Base-by-base conservation (phyloP, 768 basidiomycete species). In the Amanita muscaria region DNA sequence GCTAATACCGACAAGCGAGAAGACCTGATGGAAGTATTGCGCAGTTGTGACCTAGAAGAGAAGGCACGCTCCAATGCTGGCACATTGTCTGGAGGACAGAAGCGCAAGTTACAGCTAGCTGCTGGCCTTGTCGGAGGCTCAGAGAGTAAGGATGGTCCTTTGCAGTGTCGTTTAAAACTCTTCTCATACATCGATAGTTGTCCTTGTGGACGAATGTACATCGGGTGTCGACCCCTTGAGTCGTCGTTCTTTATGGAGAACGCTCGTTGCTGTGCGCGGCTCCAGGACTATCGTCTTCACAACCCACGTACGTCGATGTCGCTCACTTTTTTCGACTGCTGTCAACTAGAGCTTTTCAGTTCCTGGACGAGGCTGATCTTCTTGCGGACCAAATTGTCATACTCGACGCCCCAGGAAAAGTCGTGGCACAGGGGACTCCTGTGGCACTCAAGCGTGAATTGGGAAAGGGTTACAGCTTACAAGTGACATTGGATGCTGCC, bases 211-310 rank as follows among this genome's bases (percentile, higher is more conserved):
- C 51, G 78, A 80, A 58, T 82, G 80, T 55, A 88, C 85, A 1
- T 86, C 83, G 18, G 87, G 87, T 2, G 81, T 90, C 9, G 87
- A 90, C 57, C 87, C 87, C 2, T 61, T 90, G 27, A 87, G 86
- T 45, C 68, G 87, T 40, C 70, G 87, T 24, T 77, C 87, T 1
- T 62, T 90, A 5, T 90, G 87, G 87, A 73, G 79, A 44, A 81
- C 79, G 0, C 61, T 90, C 44, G 84, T 75, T 3, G 71, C 77
- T 2, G 76, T 83, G 46, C 73, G 80, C 11, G 66, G 79, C 25
- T 77, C 80, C 33, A 67, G 82, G 38, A 78, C 80, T 0, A 77
- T 88, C 29, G 66, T 88, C 2, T 80, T 88, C 57, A 88, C 87
- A 0, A 90, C 86, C 0, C 87, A 88, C 62, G 82, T 81, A 57